phyloP scores from a whole-genome alignment of 345 rosid species.

The Boechera stricta region DNA sequence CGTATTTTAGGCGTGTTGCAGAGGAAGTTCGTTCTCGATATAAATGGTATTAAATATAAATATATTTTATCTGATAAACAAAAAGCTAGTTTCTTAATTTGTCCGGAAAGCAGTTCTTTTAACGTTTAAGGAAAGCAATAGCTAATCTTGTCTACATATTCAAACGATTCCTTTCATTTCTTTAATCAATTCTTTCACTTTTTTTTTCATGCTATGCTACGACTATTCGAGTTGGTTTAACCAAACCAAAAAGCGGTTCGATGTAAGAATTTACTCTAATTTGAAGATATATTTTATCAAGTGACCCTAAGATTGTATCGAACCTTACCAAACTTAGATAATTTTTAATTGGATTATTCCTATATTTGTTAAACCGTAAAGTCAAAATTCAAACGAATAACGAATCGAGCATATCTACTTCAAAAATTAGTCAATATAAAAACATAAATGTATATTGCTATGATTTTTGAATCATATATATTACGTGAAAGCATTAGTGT shows the following conservation, averaged over 20 bases:
- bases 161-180: conserved; percentile 4
- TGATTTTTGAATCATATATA: conserved; percentile 16
- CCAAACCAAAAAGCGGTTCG: conserved; percentile 8
- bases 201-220: not conserved
- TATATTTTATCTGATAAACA: conserved; percentile 3
- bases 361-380: not conserved
- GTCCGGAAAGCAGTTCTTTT: not conserved
- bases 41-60: not conserved
- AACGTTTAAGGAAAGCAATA: conserved; percentile 45
- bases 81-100: conserved; percentile 4
- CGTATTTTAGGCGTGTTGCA: conserved; percentile 29
- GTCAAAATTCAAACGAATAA: not conserved
- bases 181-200: not conserved
- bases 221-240: conserved; percentile 5
- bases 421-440: not conserved
- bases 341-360: not conserved
- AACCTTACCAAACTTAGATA: not conserved
- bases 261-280: not conserved
- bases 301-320: not conserved
- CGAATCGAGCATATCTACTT: not conserved
- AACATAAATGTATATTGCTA: no score
- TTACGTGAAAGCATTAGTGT: conserved; percentile 41
- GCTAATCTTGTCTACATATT: not conserved
- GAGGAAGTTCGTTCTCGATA: conserved; percentile 26
- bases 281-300: conserved; percentile 1